Evolutionary conservation across 73 alveolate species (phyloP), one percentile per base, ranked within the genome.

Genomic region (Paramecium bursaria): DNA sequence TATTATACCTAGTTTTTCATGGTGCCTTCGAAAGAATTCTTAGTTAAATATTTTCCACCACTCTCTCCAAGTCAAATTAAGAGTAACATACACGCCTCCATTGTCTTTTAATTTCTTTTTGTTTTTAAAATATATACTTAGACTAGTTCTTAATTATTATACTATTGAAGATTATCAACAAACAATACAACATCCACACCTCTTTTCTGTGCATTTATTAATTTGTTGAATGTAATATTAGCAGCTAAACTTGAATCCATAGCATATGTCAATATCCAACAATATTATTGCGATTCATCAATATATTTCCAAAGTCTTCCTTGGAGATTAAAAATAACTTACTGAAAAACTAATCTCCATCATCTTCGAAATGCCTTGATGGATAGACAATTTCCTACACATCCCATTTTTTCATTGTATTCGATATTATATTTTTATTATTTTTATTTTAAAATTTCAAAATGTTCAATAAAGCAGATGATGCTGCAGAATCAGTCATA

Each of bases 1-100:
- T 19, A 85, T 74, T 9, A 85, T 80, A 10, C 50, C 74, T 19
- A 87, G 46, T 82, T 87, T 87, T 22, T 87, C 88, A 39, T 87
- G 91, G 35, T 79, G 75, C 25, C 90, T 61, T 27, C 75, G 54
- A 46, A 80, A 80, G 23, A 80, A 31, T 10, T 74, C 75, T 17
- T 67, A 48, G 15, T 73, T 73, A 21, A 48, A 73, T n/a, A 80
- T 22, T 21, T 74, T 85, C 14, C n/a, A n/a, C n/a, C n/a, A n/a
- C n/a, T n/a, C n/a, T n/a, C n/a, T n/a, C n/a, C n/a, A n/a, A n/a
- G n/a, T n/a, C n/a, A n/a, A n/a, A n/a, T n/a, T n/a, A n/a, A n/a
- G n/a, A n/a, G n/a, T n/a, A n/a, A n/a, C n/a, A n/a, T n/a, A n/a
- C n/a, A n/a, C n/a, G n/a, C n/a, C n/a, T n/a, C n/a, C n/a, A n/a